These are phyloP conservation scores for Exophiala spinifera DNA, from an alignment of 2,329 filamentous ascomycete species.

Conservation along the genomic window DNA sequence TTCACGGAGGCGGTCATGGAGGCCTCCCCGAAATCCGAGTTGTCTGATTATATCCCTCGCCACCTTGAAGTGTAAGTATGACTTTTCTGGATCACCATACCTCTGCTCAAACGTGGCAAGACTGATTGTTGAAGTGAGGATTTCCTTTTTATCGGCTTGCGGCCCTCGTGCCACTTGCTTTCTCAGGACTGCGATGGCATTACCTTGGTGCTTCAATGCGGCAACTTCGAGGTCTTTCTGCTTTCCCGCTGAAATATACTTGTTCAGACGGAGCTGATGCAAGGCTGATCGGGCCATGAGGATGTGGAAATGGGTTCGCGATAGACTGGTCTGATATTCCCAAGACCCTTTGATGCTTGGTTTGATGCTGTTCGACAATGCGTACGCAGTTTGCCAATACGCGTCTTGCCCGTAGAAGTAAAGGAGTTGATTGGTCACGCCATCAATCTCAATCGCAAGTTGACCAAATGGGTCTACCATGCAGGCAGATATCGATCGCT, in stretches of 20 bases:
- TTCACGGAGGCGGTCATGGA: conserved; percentile 16
- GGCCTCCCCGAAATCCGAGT: conserved; percentile 9
- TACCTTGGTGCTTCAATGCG: conserved; percentile 18
- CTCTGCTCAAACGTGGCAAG: conserved; percentile 19
- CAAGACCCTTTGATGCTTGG: conserved; percentile 20
- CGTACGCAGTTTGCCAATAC: conserved; percentile 20
- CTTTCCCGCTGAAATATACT: conserved; percentile 1
- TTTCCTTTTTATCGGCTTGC: conserved; percentile 11
- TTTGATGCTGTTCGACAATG: conserved; percentile 12
- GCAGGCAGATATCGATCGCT: conserved; percentile 15
- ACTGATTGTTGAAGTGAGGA: conserved; percentile 14
- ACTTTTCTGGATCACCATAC: conserved; percentile 12
- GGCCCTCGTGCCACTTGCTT: conserved; percentile 10
- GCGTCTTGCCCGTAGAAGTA: conserved; percentile 18
- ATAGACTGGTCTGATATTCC: conserved; percentile 19
- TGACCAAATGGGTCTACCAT: conserved; percentile 17
- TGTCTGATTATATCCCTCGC: conserved; percentile 12
- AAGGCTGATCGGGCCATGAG: conserved; percentile 21
- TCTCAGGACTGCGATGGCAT: conserved; percentile 12
- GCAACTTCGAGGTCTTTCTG: conserved; percentile 11
- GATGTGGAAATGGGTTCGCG: conserved; percentile 15
- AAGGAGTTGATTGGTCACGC: conserved; percentile 16
- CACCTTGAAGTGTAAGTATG: conserved; percentile 15
- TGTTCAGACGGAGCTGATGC: conserved; percentile 20
- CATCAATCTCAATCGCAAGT: conserved; percentile 15